phyloP scores from a whole-genome alignment of 192 early-diverging fungal species.

The Thamnidium elegans region DNA sequence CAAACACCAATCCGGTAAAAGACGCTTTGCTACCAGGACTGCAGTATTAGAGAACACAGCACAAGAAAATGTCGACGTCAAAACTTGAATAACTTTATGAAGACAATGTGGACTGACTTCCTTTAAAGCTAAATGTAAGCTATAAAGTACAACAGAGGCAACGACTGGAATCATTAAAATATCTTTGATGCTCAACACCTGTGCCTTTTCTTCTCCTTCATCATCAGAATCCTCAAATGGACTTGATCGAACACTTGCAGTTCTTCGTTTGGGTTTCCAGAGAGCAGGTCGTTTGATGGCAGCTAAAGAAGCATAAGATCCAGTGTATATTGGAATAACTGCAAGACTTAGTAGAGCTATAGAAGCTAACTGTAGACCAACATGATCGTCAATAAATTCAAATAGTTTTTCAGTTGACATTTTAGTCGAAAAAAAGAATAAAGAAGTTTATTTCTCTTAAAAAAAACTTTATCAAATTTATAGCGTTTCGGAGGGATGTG shows the following conservation, averaged over 20 bases:
- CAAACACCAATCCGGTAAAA: constrained; percentile 33
- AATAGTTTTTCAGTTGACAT: neutral
- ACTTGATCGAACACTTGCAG: constrained; percentile 32
- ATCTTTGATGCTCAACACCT: constrained; percentile 79
- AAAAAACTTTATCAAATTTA: neutral
- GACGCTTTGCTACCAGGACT: constrained; percentile 24
- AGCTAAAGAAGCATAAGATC: constrained; percentile 66
- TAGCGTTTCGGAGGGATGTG: neutral
- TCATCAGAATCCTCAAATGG: constrained; percentile 47
- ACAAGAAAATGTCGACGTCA: constrained; percentile 37
- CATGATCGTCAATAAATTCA: constrained; percentile 6
- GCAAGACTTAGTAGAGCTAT: constrained; percentile 82
- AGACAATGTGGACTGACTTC: too few relatives aligned
- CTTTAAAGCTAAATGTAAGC: constrained; percentile 52
- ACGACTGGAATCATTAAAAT: constrained; percentile 91
- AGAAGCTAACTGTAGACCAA: constrained; percentile 71
- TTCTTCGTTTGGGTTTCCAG: constrained; percentile 21
- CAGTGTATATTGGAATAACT: constrained; percentile 80
- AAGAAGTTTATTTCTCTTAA: neutral
- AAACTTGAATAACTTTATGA: too few relatives aligned
- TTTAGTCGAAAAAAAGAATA: constrained; percentile 5
- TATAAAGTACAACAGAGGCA: constrained; percentile 79
- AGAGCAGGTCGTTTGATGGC: constrained; percentile 20
- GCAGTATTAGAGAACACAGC: constrained; percentile 85
- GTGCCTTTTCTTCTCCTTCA: constrained; percentile 64